Evolutionary conservation across 2,329 filamentous ascomycete genomes (phyloP).

Genomic region (Nigrospora osmanthi): DNA sequence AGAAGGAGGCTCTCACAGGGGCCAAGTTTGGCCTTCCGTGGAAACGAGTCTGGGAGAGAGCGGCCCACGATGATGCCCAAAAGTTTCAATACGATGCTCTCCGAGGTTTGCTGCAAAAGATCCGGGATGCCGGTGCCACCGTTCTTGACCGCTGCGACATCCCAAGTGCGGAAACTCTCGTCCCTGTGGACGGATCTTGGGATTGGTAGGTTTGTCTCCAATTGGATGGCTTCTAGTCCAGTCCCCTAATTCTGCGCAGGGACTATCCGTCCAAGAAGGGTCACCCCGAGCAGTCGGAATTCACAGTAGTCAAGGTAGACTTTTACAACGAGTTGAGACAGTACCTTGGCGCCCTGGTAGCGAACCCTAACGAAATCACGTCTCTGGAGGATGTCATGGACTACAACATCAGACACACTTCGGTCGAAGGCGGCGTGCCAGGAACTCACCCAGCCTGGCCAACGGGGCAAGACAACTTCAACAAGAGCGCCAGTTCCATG

Average conservation of each 20-base stretch:
- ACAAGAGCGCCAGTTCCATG: too few species aligned
- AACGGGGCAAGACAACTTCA: too few species aligned
- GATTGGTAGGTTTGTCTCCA: constrained; percentile 39
- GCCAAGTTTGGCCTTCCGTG: constrained; percentile 66
- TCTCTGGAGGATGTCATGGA: constrained; percentile 58
- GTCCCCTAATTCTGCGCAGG: too few species aligned
- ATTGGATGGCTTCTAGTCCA: too few species aligned
- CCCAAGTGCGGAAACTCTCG: constrained; percentile 50
- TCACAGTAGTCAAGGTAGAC: constrained; percentile 64
- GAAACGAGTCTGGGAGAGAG: constrained; percentile 56
- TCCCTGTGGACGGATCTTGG: constrained; percentile 58
- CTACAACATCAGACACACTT: constrained; percentile 35
- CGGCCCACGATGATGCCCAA: too few species aligned
- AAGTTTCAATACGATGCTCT: too few species aligned
- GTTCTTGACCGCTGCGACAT: constrained; percentile 66
- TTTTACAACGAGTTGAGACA: constrained; percentile 55
- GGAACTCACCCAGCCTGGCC: too few species aligned
- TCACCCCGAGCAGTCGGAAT: constrained; percentile 65
- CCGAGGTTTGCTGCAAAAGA: constrained; percentile 30
- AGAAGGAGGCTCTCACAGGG: constrained; percentile 33
- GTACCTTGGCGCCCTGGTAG: constrained; percentile 51
- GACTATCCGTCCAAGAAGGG: constrained; percentile 51
- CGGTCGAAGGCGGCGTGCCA: too few species aligned
- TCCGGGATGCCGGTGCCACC: constrained; percentile 54
- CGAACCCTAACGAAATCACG: constrained; percentile 47